These are phyloP conservation scores for Solanum gracilifrons DNA, from an alignment of 257 asterid genomes.

Conservation along the genomic window DNA sequence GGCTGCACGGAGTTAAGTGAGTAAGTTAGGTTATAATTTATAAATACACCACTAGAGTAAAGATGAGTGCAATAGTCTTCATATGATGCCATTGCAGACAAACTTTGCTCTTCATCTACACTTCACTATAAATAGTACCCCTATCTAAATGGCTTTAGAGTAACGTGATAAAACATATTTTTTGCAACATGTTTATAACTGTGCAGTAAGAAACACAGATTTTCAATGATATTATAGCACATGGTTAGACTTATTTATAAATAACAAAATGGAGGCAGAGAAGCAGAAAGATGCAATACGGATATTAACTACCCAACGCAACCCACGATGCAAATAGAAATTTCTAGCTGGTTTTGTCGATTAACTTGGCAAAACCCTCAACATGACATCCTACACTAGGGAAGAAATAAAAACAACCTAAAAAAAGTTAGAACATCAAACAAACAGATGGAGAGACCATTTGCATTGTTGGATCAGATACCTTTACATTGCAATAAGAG, in stretches of 20 bases:
- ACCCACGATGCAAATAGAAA: background rate
- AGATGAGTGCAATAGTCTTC: background rate
- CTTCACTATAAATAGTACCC: background rate
- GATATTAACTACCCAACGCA: background rate
- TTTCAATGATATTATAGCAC: background rate
- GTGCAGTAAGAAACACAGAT: background rate
- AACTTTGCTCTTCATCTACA: background rate
- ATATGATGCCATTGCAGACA: background rate
- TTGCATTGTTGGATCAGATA: background rate
- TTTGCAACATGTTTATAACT: background rate
- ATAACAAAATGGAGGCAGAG: background rate
- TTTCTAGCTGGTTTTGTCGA: background rate
- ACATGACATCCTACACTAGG: background rate
- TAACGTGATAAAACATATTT: background rate
- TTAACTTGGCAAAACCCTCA: background rate
- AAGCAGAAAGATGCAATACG: background rate
- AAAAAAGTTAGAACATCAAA: background rate
- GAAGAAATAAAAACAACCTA: background rate
- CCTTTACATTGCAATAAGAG: background rate
- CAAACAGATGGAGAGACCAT: background rate
- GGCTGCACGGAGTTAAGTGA: conserved; percentile 55
- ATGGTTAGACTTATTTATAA: background rate
- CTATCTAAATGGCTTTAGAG: background rate
- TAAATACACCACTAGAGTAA: background rate
- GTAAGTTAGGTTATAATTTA: background rate